Conservation (phyloP, 164 flowering plant species). For the Magnolia sinica region DNA sequence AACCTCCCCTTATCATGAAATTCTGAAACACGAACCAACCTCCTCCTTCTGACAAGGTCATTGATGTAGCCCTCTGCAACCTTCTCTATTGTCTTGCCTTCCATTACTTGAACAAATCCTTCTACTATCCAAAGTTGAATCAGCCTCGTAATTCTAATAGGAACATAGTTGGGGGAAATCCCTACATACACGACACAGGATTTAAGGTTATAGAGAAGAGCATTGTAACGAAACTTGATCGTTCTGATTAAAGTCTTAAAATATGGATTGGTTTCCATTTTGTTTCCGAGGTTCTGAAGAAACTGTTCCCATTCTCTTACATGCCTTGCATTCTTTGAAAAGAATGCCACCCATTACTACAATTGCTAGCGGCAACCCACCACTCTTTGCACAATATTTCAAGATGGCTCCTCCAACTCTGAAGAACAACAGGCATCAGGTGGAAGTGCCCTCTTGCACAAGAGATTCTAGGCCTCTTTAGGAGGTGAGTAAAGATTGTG, state of each 20-base stretch:
- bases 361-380: background rate
- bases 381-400: background rate
- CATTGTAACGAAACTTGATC: background rate
- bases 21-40: slow-evolving; percentile 10
- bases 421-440: background rate
- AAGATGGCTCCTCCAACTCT: background rate
- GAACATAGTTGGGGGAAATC: slow-evolving; percentile 17
- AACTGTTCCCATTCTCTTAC: background rate
- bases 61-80: slow-evolving; percentile 22
- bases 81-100: slow-evolving; percentile 15
- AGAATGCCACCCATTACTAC: background rate
- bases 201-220: background rate
- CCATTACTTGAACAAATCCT: slow-evolving; percentile 21
- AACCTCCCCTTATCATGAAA: slow-evolving; percentile 9
- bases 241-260: background rate
- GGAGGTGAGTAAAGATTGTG: too few species aligned
- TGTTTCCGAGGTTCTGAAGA: background rate
- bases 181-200: slow-evolving; percentile 3
- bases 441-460: background rate
- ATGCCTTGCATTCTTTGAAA: background rate
- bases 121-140: slow-evolving; percentile 20
- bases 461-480: background rate
- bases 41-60: slow-evolving; percentile 18
- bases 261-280: background rate
- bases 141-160: slow-evolving; percentile 3